Percentiles rank a stretch among this genome's conserved stretches.
These are phyloP conservation scores for Sporothrix variecibatus DNA, from an alignment of 2,329 filamentous ascomycete species.

Conservation along the genomic window DNA sequence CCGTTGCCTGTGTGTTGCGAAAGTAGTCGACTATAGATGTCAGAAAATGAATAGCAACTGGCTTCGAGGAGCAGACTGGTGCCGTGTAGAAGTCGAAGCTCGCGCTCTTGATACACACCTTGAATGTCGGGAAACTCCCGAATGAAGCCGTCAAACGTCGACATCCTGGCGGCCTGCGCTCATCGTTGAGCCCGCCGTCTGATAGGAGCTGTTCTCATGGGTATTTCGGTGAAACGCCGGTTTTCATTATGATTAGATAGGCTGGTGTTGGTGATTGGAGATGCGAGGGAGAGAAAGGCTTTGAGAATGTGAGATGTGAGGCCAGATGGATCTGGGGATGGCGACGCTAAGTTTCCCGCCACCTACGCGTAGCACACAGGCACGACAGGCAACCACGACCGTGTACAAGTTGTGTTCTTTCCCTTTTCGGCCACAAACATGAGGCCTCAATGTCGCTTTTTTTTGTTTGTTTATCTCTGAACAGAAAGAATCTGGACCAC, in stretches of 20 bases:
- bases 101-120: slow-evolving; percentile 18
- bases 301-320: background rate
- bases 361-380: background rate
- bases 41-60: background rate
- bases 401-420: background rate
- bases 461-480: background rate
- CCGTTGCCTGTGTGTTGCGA: slow-evolving; percentile 50
- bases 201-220: background rate
- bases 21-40: slow-evolving; percentile 74
- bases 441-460: background rate
- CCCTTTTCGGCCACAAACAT: background rate
- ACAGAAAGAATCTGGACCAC: background rate
- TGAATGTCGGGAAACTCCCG: slow-evolving; percentile 26
- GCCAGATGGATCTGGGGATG: background rate
- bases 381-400: slow-evolving; percentile 11
- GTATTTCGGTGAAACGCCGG: background rate
- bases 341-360: background rate
- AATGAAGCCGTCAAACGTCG: slow-evolving; percentile 27
- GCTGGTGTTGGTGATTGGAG: background rate
- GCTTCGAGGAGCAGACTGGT: too few relatives aligned
- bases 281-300: background rate
- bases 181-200: background rate
- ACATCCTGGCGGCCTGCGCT: slow-evolving; percentile 19
- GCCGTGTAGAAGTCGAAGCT: background rate
- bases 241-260: background rate